A percentile compares a stretch with the other conserved stretches of the same genome.
Conservation (phyloP, 2,329 filamentous ascomycete species). For the Aspergillus neotritici region DNA sequence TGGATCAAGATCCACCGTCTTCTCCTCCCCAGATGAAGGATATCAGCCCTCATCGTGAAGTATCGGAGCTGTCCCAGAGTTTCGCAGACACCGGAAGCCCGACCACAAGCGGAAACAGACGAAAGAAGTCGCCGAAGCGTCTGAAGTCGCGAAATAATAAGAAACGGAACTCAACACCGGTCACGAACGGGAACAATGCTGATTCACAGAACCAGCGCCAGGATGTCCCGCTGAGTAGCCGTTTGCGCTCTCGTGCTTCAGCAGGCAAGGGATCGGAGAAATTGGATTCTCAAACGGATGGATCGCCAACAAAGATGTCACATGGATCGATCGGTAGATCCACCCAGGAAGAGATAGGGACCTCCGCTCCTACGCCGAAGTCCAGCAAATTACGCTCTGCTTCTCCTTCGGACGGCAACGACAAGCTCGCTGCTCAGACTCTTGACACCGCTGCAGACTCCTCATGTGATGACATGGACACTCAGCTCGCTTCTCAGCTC, state of each 20-base stretch:
- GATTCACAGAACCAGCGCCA: too few species aligned
- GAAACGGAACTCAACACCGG: too few species aligned
- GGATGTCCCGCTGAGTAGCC: slow-evolving; percentile 10
- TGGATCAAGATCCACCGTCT: slow-evolving; percentile 28
- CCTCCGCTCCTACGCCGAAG: background rate
- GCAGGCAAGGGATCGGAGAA: slow-evolving; percentile 13
- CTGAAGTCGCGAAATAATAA: too few species aligned
- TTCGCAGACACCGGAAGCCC: background rate
- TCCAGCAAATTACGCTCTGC: background rate
- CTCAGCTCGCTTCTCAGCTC: slow-evolving; percentile 42
- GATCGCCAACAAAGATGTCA: slow-evolving; percentile 2
- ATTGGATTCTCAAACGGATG: slow-evolving; percentile 1
- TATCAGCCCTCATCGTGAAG: too few species aligned
- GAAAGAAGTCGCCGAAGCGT: too few species aligned
- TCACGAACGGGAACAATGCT: too few species aligned
- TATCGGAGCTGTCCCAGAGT: slow-evolving; percentile 10
- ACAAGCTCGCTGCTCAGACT: background rate
- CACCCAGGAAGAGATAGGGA: too few species aligned
- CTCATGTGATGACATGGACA: slow-evolving; percentile 39
- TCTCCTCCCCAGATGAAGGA: slow-evolving; percentile 29
- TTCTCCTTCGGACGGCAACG: background rate
- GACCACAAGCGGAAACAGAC: background rate
- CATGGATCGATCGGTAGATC: background rate
- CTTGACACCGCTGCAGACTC: slow-evolving; percentile 18
- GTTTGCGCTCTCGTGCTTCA: slow-evolving; percentile 19